These are phyloP conservation scores for Colletotrichum sp. DNA, from an alignment of 2,329 filamentous ascomycete species.

Conservation along the genomic window DNA sequence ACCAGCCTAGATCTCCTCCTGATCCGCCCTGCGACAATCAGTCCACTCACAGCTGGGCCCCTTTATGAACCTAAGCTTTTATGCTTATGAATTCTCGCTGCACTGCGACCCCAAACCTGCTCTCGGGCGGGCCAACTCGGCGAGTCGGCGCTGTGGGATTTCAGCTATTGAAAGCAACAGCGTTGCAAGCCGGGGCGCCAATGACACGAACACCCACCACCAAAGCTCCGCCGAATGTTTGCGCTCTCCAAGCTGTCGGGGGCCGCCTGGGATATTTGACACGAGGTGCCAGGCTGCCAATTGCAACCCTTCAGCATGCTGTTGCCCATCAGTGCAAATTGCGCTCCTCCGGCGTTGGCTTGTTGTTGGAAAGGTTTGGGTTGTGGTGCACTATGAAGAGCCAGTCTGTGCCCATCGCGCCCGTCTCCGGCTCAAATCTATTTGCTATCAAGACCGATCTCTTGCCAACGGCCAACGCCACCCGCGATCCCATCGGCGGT, in stretches of 20 bases:
- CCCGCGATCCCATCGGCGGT: neutral
- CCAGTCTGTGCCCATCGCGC: neutral
- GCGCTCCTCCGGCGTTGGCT: neutral
- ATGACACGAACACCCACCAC: neutral
- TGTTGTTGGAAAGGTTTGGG: no score
- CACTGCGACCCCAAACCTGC: neutral
- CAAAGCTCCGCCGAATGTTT: neutral
- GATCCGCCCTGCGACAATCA: neutral
- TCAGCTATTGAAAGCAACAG: conserved; percentile 6
- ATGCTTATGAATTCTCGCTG: neutral
- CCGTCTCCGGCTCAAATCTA: neutral
- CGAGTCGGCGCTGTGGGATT: neutral
- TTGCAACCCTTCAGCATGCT: neutral
- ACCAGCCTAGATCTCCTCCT: neutral
- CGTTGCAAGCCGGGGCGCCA: conserved; percentile 6
- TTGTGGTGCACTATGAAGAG: no score
- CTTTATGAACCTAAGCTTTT: neutral
- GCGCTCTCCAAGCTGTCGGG: neutral
- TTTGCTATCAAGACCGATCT: neutral
- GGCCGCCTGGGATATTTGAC: neutral
- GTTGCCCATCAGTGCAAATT: neutral
- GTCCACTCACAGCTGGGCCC: neutral
- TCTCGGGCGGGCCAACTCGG: neutral
- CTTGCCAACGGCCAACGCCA: neutral
- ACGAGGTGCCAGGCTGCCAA: neutral